These are phyloP conservation scores for Fusarium tanahbumbuense DNA, from an alignment of 2,329 filamentous ascomycete species.

Conservation along the genomic window DNA sequence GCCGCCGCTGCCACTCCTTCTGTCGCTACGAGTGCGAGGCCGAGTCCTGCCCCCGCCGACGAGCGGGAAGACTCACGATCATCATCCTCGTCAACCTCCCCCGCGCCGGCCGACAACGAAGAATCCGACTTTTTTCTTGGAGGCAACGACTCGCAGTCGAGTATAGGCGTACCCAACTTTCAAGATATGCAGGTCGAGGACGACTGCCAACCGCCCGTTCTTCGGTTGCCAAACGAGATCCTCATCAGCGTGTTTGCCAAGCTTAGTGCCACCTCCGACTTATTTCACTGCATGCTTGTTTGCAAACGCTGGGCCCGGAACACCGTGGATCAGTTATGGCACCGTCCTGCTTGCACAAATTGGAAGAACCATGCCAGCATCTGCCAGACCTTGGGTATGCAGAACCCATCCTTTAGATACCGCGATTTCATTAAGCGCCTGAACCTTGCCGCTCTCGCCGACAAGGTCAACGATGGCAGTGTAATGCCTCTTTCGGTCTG, in stretches of 20 bases:
- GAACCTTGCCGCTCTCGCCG: conserved; percentile 84
- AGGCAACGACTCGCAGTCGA: conserved; percentile 93
- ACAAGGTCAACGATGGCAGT: conserved; percentile 86
- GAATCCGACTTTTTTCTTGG: conserved; percentile 93
- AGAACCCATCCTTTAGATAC: conserved; percentile 87
- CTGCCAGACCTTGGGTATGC: conserved; percentile 78
- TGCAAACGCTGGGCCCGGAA: conserved; percentile 94
- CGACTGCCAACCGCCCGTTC: conserved; percentile 80
- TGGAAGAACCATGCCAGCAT: conserved; percentile 86
- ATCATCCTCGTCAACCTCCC: conserved; percentile 79
- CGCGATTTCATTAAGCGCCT: conserved; percentile 90
- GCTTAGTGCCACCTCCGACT: conserved; percentile 78
- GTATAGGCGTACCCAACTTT: conserved; percentile 82
- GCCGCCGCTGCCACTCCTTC: conserved; percentile 37
- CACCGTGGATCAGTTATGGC: conserved; percentile 93
- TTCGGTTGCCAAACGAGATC: conserved; percentile 90
- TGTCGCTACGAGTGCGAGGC: conserved; percentile 38
- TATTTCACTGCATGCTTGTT: conserved; percentile 92
- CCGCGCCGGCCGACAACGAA: conserved; percentile 81
- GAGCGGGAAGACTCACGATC: conserved; percentile 66
- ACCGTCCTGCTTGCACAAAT: conserved; percentile 88
- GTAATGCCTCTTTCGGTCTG: conserved; percentile 84
- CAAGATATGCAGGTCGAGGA: conserved; percentile 78
- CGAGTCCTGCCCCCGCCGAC: conserved; percentile 47
- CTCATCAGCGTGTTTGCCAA: conserved; percentile 93